Evolutionary conservation across 2,329 filamentous ascomycete species (phyloP), one percentile per base, ranked within the genome.

Genomic region (Pseudogymnoascus destructans): DNA sequence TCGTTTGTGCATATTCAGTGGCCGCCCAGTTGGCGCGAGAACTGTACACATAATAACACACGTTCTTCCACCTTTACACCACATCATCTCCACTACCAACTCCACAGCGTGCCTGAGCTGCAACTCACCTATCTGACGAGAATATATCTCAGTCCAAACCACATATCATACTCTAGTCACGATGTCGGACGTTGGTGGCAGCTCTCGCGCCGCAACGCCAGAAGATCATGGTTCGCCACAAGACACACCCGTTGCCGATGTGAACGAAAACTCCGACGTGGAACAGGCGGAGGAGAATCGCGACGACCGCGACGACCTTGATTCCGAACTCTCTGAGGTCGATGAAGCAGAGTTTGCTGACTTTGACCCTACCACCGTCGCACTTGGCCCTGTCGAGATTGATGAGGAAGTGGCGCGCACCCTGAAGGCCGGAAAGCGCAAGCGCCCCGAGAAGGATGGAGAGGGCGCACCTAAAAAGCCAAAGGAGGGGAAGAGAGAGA

Each of bases 401-500:
- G 83, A 86, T 65, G 82, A 85, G 65, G 81, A 85, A 62, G 76
- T 80, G 58, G 80, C 81, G 5, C 77, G 78, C 59, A 82, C 80
- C 2, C 70, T 86, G 30, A 85, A 85, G 69, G 81, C 80, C 0
- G 76, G 76, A n/a, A 84, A 82, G 71, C 73, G 81, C 60, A 85
- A 85, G 73, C 79, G 87, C 59, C 68, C 76, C 7, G 85, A 77
- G 35, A 79, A 78, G 56, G 80, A 79, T 62, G 83, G 83, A 57
- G 81, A 77, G 30, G 75, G 80, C 32, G 82, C 83, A 57, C 79
- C 79, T 27, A 88, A 86, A 71, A 93, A 89, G 73, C 86, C 87
- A 57, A 82, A 79, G 70, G 75, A 76, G 70, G 74, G 73, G 17
- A 75, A 75, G 64, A 84, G 86, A 69, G 86, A 84, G 66, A 84